phyloP scores from a whole-genome alignment of 2,329 filamentous ascomycete species.

The Xylaria sp. region DNA sequence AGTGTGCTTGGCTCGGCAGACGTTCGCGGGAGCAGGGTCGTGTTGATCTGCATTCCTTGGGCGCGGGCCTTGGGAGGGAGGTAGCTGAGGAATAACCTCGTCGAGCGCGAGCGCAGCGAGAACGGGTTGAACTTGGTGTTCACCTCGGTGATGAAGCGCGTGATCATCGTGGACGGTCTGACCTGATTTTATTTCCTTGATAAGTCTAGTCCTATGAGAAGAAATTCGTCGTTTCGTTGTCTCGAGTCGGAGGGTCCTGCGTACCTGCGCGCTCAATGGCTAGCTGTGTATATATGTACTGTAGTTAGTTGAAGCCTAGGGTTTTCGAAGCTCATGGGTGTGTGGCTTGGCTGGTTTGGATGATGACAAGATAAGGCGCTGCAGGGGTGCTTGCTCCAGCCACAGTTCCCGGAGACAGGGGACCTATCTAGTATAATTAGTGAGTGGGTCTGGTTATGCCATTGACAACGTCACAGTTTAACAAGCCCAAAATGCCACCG shows the following conservation, averaged over 20 bases:
- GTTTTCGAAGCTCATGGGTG: constrained; percentile 32
- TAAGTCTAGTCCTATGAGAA: neutral
- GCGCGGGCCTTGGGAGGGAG: constrained; percentile 82
- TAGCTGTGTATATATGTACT: neutral
- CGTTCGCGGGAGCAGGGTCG: constrained; percentile 76
- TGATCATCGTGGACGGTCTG: constrained; percentile 70
- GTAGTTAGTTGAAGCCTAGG: neutral
- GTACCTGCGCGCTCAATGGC: constrained; percentile 20
- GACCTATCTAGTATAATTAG: too few species aligned
- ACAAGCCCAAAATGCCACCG: constrained; percentile 21
- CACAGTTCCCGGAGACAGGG: neutral
- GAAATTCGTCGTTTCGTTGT: neutral
- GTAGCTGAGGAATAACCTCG: constrained; percentile 85
- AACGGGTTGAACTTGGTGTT: constrained; percentile 95
- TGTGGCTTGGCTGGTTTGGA: constrained; percentile 32
- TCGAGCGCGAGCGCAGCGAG: constrained; percentile 79
- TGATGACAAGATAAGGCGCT: constrained; percentile 17
- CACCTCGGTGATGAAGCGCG: constrained; percentile 86
- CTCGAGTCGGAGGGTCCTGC: neutral
- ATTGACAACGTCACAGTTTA: constrained; percentile 23
- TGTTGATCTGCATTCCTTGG: constrained; percentile 78
- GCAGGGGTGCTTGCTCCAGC: neutral
- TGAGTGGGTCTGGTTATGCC: neutral
- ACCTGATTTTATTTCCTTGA: neutral
- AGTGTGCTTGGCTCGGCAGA: constrained; percentile 76